These are phyloP conservation scores for Tetrahymena thermophila DNA, from an alignment of 73 alveolate genomes.

Conservation along the genomic window DNA sequence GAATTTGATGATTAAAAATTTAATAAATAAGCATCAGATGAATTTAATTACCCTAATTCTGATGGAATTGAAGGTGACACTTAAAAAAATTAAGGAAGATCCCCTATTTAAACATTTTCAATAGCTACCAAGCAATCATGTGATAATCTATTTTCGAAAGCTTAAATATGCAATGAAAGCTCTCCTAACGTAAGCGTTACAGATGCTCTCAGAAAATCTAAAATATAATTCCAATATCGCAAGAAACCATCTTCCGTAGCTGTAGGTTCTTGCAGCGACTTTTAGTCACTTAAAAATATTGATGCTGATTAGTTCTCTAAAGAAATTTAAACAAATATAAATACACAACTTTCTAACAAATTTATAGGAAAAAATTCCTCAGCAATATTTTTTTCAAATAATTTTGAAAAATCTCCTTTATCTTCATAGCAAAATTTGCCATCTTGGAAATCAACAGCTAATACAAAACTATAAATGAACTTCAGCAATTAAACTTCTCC, in stretches of 20 bases:
- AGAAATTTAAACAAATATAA: not conserved
- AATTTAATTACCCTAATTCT: not conserved
- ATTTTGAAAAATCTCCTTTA: not conserved
- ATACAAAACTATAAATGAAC: not conserved
- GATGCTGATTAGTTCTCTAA: not conserved
- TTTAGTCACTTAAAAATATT: not conserved
- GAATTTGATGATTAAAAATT: not conserved
- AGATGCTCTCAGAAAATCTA: not conserved
- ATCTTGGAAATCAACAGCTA: not conserved
- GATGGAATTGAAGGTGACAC: not conserved
- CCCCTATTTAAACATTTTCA: not conserved
- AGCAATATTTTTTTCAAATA: not conserved
- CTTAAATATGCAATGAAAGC: not conserved
- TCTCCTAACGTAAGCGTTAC: not conserved
- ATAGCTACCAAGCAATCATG: not conserved
- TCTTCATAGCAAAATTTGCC: not conserved
- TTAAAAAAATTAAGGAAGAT: not conserved
- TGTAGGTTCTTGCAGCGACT: not conserved
- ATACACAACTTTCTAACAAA: not conserved
- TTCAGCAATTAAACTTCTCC: not conserved
- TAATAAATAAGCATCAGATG: not conserved
- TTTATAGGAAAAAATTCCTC: not conserved
- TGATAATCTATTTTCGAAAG: not conserved
- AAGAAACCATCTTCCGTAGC: not conserved
- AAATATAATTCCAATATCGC: not conserved